A percentile compares a stretch with the other conserved stretches of the same genome.
These are phyloP conservation scores for Diplocarpon rosae DNA, from an alignment of 2,329 filamentous ascomycete species.

Conservation along the genomic window DNA sequence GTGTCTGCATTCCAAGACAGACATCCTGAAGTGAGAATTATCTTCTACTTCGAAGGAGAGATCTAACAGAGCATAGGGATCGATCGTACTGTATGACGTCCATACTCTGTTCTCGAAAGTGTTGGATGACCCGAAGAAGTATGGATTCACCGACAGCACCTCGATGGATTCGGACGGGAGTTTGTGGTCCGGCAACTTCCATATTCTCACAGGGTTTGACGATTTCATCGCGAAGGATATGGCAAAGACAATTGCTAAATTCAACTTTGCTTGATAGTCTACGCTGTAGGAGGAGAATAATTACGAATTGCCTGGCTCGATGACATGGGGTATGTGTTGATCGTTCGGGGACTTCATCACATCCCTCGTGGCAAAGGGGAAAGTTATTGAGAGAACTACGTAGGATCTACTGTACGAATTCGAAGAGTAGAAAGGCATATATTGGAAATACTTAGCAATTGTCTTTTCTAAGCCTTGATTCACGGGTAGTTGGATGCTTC, in stretches of 20 bases:
- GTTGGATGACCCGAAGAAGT: slow-evolving; percentile 3
- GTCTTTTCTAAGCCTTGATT: too few relatives aligned
- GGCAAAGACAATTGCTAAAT: slow-evolving; percentile 1
- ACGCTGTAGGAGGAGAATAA: too few relatives aligned
- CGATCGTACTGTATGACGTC: slow-evolving; percentile 4
- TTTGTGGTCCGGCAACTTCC: slow-evolving; percentile 4
- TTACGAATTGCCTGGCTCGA: background rate
- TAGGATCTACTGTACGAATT: too few relatives aligned
- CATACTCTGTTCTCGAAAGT: slow-evolving; percentile 5
- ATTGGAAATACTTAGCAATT: too few relatives aligned
- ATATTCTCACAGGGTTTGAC: slow-evolving; percentile 2
- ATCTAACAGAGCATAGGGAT: background rate
- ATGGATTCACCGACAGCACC: slow-evolving; percentile 3
- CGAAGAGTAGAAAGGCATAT: too few relatives aligned
- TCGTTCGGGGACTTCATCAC: too few relatives aligned
- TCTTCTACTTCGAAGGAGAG: background rate
- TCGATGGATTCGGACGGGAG: background rate
- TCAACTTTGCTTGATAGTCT: background rate
- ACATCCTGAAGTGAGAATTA: slow-evolving; percentile 3
- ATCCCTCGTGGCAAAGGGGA: too few relatives aligned
- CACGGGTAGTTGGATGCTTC: too few relatives aligned
- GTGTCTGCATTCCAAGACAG: slow-evolving; percentile 1
- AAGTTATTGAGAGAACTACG: too few relatives aligned
- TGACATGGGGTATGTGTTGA: too few relatives aligned
- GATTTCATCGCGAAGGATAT: slow-evolving; percentile 7